Evolutionary conservation across 192 early-diverging fungal genomes (phyloP), one percentile per base, ranked within the genome.

Genomic region (Linnemannia elongata): DNA sequence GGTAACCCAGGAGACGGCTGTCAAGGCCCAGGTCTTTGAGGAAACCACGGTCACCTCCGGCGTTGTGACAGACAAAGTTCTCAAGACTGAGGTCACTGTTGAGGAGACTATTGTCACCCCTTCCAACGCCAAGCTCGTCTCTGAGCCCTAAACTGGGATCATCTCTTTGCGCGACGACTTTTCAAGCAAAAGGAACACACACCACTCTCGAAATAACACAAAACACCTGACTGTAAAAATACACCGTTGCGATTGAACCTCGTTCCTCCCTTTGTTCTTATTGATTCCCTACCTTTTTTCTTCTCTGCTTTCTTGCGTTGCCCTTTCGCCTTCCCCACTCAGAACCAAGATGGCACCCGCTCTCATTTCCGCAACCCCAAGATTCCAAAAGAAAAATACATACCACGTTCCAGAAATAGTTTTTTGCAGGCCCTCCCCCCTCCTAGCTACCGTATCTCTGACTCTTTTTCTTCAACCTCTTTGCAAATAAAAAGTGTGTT

Each of bases 21-120:
- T 77, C 69, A 82, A 72, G 55, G 70, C 75, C n/a, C 41, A 82
- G 70, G 72, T 72, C 60, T 38, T 39, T 38, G 76, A 70, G 5
- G 68, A 78, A 33, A 60, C 82, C 13, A 55, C 41, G 12, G 36
- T 78, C 27, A 74, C 33, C 24, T 10, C 47, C 12, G 47, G 47
- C 6, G 35, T 63, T 20, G 68, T 69, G 33, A 39, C 39, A 9
- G 71, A 69, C n/a, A 3, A 73, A 33, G 60, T 55, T 69, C 20
- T 55, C 35, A 68, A 74, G 44, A 38, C 79, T 22, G 79, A 74
- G 54, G 41, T 81, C 33, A 73, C 18, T 24, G n/a, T 47, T 8
- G 35, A 73, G 60, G 72, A 81, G 72, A 66, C 77, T 52, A n/a
- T 17, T n/a, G 2, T 35, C 44, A 24, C 77, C 15, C 20, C 69